Base-by-base conservation (phyloP, 2,329 filamentous ascomycete species). In the Aspergillus caelatus region DNA sequence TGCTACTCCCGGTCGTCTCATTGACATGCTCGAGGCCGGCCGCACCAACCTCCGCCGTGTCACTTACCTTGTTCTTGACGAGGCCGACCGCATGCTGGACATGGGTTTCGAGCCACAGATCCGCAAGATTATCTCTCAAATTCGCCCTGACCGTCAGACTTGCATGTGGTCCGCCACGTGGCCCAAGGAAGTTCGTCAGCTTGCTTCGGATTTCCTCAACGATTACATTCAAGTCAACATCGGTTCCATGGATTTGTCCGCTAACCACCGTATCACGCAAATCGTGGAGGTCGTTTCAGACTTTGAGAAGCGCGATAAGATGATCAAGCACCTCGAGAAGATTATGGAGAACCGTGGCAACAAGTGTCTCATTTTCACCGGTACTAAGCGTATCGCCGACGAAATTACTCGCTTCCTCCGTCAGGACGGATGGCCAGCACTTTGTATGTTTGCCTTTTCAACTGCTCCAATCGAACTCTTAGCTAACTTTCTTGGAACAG, bases 91-190 rank as follows among this genome's bases (percentile, higher is more conserved):
- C 77, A 99, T 99, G 95, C 86, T 99, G 79, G 95, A 99, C 84
- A 99, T 99, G 95, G 95, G 95, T 88, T 98, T 99, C 83, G 95
- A 99, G 84, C 95, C 95, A 70, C 95, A 98, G 81, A 98, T 99
- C 75, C 93, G 95, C 84, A 98, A 98, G 85, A 98, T 99, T 70
- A 94, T 99, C 72, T 87, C 91, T 68, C 95, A 99, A 83, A 98
- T 98, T 81, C 93, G 95, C 72, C 95, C 95, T 60, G 95, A 99
- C 79, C 91, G 95, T 86, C 95, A 99, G 81, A 99, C 95, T 67
- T 95, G 95, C 85, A 97, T 99, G 93, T 99, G 94, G 93, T 99
- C 95, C 65, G 95, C 95, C 72, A 99, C 95, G 8, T 99, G 95
- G 94, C 95, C 95, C 75, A 97, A 97, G 87, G 94, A 98, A 80